Conservation (phyloP, 1,284 basidiomycete species). For the Cerrena zonata region DNA sequence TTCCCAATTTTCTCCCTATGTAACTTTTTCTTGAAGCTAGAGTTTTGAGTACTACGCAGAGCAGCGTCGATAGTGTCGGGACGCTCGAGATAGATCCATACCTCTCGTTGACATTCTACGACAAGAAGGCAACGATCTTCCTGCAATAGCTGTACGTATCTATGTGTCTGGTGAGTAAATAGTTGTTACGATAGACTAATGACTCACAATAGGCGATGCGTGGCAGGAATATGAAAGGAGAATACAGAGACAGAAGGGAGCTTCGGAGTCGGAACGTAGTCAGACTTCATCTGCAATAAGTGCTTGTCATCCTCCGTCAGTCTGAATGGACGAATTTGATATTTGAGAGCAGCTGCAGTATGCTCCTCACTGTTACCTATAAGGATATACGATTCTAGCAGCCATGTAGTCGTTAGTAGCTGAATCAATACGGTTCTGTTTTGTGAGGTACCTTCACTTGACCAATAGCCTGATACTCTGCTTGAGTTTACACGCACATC, state of each 20-base stretch:
- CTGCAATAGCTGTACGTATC: conserved; percentile 33
- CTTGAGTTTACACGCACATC: too few species aligned
- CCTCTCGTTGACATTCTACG: conserved; percentile 29
- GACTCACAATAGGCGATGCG: conserved; percentile 18
- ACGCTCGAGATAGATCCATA: conserved; percentile 37
- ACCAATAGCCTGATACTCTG: too few species aligned
- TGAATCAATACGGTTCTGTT: too few species aligned
- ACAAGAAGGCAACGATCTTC: conserved; percentile 39
- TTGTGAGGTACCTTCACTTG: too few species aligned
- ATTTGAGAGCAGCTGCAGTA: conserved; percentile 24
- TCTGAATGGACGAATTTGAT: conserved; percentile 33
- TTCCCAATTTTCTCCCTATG: conserved; percentile 41
- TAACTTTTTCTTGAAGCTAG: conserved; percentile 33
- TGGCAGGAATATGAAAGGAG: conserved; percentile 32
- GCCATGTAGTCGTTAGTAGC: too few species aligned
- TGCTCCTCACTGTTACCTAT: conserved; percentile 13
- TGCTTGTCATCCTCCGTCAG: conserved; percentile 40
- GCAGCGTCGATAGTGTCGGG: conserved; percentile 28
- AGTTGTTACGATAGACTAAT: neutral
- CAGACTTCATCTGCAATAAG: conserved; percentile 32
- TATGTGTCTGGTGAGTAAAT: conserved; percentile 16
- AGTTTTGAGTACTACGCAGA: conserved; percentile 16
- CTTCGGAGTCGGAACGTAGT: conserved; percentile 33
- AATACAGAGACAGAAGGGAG: conserved; percentile 13
- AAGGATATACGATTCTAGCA: too few species aligned